Evolutionary conservation across 2,329 filamentous ascomycete genomes (phyloP).

Genomic region (Gaeumannomyces tritici): DNA sequence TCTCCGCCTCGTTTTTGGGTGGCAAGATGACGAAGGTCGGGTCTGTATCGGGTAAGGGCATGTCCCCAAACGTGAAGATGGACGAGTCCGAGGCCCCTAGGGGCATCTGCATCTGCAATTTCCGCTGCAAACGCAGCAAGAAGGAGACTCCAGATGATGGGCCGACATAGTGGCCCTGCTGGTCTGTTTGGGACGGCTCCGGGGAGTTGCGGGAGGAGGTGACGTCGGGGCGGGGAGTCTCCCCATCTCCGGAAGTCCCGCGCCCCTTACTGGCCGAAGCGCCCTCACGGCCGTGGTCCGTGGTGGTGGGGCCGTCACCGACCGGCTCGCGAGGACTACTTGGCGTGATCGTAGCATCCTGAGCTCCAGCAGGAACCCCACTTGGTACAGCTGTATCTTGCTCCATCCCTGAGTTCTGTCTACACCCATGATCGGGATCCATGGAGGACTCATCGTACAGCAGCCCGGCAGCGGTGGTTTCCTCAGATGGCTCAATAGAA

Average conservation of each 20-base stretch:
- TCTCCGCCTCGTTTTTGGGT: constrained; percentile 15
- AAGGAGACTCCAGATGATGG: constrained; percentile 38
- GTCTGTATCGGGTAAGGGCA: constrained; percentile 31
- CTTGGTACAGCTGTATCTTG: not conserved
- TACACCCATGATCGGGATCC: too few relatives aligned
- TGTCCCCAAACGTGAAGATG: constrained; percentile 3
- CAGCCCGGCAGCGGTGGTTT: not conserved
- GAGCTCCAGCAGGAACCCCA: not conserved
- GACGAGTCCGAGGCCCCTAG: not conserved
- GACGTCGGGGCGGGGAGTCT: not conserved
- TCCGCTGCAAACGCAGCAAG: constrained; percentile 33
- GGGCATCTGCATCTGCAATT: not conserved
- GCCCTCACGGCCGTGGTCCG: not conserved
- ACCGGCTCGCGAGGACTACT: not conserved
- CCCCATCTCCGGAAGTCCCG: not conserved
- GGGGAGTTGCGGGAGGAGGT: constrained; percentile 27
- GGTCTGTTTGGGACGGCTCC: constrained; percentile 33
- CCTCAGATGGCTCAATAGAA: not conserved
- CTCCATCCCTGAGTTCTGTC: not conserved
- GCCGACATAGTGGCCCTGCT: constrained; percentile 35
- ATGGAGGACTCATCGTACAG: not conserved
- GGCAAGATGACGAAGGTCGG: constrained; percentile 31
- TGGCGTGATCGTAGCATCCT: not conserved
- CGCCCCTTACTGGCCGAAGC: not conserved
- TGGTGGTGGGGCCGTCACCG: not conserved